Base-by-base conservation (phyloP, 2,329 filamentous ascomycete species). In the Moelleriella libera region DNA sequence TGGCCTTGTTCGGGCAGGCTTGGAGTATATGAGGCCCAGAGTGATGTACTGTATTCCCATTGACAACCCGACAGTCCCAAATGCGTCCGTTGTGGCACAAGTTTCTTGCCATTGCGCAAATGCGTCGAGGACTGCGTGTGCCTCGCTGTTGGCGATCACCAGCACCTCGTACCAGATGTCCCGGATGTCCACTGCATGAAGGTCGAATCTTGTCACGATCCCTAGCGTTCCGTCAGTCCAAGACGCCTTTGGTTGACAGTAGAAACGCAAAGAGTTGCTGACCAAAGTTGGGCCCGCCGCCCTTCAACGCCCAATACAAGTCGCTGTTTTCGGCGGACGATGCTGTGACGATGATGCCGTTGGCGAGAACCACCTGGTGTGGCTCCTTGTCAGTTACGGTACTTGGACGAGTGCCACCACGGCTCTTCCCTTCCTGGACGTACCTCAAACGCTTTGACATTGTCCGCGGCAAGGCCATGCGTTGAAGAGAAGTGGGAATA, bases 391-490 rank as follows among this genome's bases (percentile, higher is more conserved):
- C 34, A 39, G 34, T 12, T 39, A 8, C 34, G 34, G 9, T 12
- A 3, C 3, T 21, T 21, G 21, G 2, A 21, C 12, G 34, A 12
- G 34, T 12, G 12, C 12, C 34, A 12, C 3, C 34, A 39, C 12
- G 34, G 2, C 3, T 9, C 34, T 39, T 2, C 34, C 34, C 9
- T 9, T 12, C 9, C 12, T 3, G 34, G 12, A 39, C 34, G 12
- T 28, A 72, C 59, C 49, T 69, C 59, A 37, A 59, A 68, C 45
- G 61, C 63, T 30, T 53, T 46, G 6, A 69, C 59, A n/a, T 57
- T 63, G 49, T 68, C 68, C 44, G 62, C 66, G 28, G 59, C 63
- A 42, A 65, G 64, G 1, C 69, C 69, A 40, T 43, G 34, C 34
- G 45, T 50, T 9, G 43, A 47, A 8, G 51, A 48, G n/a, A 48